Evolutionary conservation across 1,284 basidiomycete species (phyloP), one percentile per base, ranked within the genome.

Genomic region (Trichosporon faecale): DNA sequence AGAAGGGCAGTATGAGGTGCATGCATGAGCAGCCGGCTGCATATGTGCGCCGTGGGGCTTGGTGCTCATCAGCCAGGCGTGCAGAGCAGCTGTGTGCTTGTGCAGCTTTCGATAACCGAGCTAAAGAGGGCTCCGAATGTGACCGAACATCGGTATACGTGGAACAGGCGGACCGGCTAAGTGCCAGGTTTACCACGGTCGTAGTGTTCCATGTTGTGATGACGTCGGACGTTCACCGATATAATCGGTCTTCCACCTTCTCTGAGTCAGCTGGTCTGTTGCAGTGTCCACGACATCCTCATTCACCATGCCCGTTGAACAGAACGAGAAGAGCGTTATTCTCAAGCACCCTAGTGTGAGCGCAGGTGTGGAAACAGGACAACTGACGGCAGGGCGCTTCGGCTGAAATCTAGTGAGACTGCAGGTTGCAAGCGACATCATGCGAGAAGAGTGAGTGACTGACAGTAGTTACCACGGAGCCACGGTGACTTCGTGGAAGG

Each of bases 381-480:
- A 29, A 23, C 64, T 40, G 27, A 35, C 23, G 25, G 2, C 21
- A 94, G 91, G 92, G 92, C 31, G 82, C 91, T 11, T 88, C 86
- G 35, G 89, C 84, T 1, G 89, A 91, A 80, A 86, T 95, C 71
- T 80, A 84, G 83, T 83, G 46, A 61, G 55, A 14, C 35, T 11
- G 35, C n/a, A n/a, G 49, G 82, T 73, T 33, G 27, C 33, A 33
- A 4, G 33, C 33, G 33, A 33, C 5, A 33, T 33, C 61, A 29
- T n/a, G n/a, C n/a, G n/a, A n/a, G n/a, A 1, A 6, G 7, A 37
- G 7, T 6, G 1, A 66, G 31, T 57, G 44, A 18, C 69, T 69
- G 40, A 71, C 65, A 31, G 1, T 44, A 84, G 83, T 69, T 83
- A 90, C 37, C 94, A 91, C 76, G 93, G 93, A 4, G 93, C 93